Evolutionary conservation across 2,329 filamentous ascomycete genomes (phyloP), one percentile per base, ranked within the genome.

Genomic region (Cladosporium cucumerinum): DNA sequence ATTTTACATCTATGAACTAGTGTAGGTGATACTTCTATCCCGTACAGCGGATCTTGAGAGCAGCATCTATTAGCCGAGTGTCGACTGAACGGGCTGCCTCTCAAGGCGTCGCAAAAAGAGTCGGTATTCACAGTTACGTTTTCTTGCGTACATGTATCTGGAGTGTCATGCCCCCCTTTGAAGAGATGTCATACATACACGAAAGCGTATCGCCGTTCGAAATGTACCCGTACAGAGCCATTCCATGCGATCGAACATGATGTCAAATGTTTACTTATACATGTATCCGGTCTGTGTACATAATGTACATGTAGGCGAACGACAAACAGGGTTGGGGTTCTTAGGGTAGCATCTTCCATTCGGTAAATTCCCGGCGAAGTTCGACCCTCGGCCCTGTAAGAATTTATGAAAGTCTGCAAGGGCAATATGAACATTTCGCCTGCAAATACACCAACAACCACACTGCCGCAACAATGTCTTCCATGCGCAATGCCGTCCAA

Each of bases 401-500:
- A 57, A 57, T 57, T 57, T 39, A 57, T 39, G 32, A 32, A 54
- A 21, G 26, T 54, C 51, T 54, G 51, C 30, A 39, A 25, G 18
- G 52, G 32, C 54, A 57, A 32, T 30, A 43, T 21, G 39, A 46
- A 46, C n/a, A 46, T 46, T 46, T 46, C n/a, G 39, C 39, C 39
- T 23, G 39, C 39, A 46, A 46, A 46, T 46, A 46, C 39, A 46
- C 39, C 21, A 46, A 21, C 10, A 39, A 25, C 6, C n/a, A 12
- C 12, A 30, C 10, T 16, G 32, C 54, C 32, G 57, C 57, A 54
- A 65, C 25, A 52, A 86, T 86, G 84, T 86, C 84, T 26, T 85
- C 84, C 43, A 81, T 86, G 77, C 82, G 84, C 70, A 86, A 86
- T 73, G 82, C 84, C 76, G 86, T 93, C 67, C 87, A 92, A 72